These are phyloP conservation scores for Rosa persica DNA, from an alignment of 306 rosid genomes.

Conservation along the genomic window DNA sequence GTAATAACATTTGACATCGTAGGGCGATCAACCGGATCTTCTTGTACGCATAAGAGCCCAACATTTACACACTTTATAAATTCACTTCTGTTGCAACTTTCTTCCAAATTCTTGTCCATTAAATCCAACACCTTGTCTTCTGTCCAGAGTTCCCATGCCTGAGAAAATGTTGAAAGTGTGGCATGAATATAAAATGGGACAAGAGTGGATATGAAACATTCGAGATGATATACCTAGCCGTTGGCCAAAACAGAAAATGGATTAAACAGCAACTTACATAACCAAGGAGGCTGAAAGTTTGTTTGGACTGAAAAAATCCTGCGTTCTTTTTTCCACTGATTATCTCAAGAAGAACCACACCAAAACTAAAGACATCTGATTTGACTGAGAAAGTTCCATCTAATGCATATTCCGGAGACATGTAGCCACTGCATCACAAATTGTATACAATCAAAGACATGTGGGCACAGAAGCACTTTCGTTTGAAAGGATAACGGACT, in stretches of 20 bases:
- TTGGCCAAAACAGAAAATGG: background rate
- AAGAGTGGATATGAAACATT: background rate
- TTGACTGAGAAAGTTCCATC: constrained; percentile 50
- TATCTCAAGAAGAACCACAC: constrained; percentile 54
- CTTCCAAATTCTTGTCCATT: constrained; percentile 35
- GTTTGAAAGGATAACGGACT: background rate
- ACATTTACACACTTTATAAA: constrained; percentile 38
- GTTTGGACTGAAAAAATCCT: constrained; percentile 33
- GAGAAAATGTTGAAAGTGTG: background rate
- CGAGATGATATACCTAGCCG: background rate
- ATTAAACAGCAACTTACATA: constrained; percentile 34
- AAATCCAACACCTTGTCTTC: constrained; percentile 42
- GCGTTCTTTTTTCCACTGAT: constrained; percentile 52
- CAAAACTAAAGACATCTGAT: constrained; percentile 57
- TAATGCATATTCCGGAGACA: constrained; percentile 50
- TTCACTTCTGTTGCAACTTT: constrained; percentile 27
- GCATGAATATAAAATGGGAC: background rate
- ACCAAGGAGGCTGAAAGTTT: constrained; percentile 45
- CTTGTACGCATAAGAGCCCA: constrained; percentile 52
- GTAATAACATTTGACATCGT: constrained; percentile 38
- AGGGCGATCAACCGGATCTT: constrained; percentile 52
- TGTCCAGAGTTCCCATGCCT: constrained; percentile 59
- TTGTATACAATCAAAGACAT: too few species aligned
- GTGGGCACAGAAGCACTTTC: background rate
- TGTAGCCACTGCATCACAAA: constrained; percentile 40